These are phyloP conservation scores for cucumber (Cucumis sativus) DNA, from an alignment of 306 rosid species.

Conservation along the genomic window DNA sequence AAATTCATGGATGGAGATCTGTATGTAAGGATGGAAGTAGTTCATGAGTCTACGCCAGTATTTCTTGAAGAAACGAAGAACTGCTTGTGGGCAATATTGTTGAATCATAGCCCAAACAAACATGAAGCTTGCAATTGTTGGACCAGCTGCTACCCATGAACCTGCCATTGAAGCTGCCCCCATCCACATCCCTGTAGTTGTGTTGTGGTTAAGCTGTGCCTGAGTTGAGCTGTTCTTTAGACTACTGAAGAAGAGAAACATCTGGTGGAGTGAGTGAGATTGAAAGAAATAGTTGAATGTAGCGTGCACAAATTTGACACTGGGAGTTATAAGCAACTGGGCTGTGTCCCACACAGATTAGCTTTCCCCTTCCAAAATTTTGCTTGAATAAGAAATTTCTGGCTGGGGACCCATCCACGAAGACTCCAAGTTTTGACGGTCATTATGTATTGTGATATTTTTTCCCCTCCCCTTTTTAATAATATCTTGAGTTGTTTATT, in stretches of 20 bases:
- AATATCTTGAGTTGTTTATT: background rate
- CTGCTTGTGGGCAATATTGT: conserved; percentile 72
- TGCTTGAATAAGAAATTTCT: background rate
- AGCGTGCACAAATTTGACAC: background rate
- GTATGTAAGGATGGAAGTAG: conserved; percentile 57
- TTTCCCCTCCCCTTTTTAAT: background rate
- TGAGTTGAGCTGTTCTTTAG: background rate
- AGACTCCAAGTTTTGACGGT: background rate
- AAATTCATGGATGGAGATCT: conserved; percentile 66
- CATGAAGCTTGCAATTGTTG: conserved; percentile 75
- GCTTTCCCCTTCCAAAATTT: background rate
- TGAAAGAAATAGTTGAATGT: background rate
- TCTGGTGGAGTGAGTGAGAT: background rate
- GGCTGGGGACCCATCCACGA: background rate
- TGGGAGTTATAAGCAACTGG: background rate
- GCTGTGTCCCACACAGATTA: background rate
- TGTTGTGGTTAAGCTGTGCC: background rate
- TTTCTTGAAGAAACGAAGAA: conserved; percentile 38
- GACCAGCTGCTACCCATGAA: conserved; percentile 56
- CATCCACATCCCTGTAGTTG: background rate
- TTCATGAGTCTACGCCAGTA: conserved; percentile 25
- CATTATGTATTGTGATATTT: background rate
- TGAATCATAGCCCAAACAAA: conserved; percentile 68
- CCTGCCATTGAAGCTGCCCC: background rate
- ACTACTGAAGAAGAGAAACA: background rate